Evolutionary conservation across 1,284 basidiomycete genomes (phyloP).

Genomic region (Marasmius sp.): DNA sequence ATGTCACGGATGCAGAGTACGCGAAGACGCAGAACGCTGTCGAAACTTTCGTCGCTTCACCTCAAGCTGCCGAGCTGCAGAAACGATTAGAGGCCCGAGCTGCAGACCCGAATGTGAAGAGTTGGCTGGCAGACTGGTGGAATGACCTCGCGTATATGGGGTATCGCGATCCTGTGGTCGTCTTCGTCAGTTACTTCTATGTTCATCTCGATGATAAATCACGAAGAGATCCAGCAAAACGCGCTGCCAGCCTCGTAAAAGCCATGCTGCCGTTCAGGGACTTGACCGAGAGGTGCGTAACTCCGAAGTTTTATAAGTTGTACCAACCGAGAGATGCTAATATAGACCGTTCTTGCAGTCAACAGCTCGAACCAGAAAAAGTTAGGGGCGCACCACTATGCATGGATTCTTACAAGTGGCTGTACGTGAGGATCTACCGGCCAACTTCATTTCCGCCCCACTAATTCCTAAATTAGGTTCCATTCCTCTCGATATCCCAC

Average conservation of each 20-base stretch:
- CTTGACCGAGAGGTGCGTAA: constrained; percentile 74
- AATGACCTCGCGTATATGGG: constrained; percentile 90
- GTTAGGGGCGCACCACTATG: constrained; percentile 82
- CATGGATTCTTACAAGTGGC: constrained; percentile 30
- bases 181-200: constrained; percentile 96
- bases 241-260: constrained; percentile 83
- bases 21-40: constrained; percentile 61
- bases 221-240: constrained; percentile 55
- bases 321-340: background rate
- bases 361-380: constrained; percentile 88
- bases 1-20: constrained; percentile 66
- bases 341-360: constrained; percentile 38
- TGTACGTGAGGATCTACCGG: background rate
- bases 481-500: constrained; percentile 87
- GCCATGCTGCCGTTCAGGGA: constrained; percentile 83
- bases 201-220: constrained; percentile 76
- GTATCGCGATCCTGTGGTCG: constrained; percentile 88
- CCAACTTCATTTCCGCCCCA: background rate
- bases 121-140: constrained; percentile 98
- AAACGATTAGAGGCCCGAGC: constrained; percentile 28
- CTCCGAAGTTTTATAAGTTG: background rate
- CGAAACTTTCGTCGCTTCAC: constrained; percentile 69
- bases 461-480: constrained; percentile 53
- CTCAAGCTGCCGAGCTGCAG: constrained; percentile 49
- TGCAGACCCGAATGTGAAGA: constrained; percentile 56